Conservation (phyloP, 192 early-diverging fungal species). For the Geranomyces michiganensis region DNA sequence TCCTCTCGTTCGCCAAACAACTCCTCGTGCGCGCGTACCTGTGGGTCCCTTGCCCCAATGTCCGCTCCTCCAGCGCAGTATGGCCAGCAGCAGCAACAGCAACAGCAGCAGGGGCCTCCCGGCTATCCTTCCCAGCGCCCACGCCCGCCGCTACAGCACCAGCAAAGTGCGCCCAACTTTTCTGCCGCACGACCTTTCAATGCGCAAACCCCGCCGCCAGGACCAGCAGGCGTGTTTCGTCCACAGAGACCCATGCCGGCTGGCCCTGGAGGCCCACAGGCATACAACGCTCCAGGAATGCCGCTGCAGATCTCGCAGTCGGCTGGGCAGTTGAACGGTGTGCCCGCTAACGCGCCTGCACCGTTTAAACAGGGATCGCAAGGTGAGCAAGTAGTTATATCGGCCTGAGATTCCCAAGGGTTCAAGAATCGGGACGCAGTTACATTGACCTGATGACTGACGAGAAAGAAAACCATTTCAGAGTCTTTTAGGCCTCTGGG, state of each 20-base stretch:
- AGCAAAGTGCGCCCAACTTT: conserved; percentile 8
- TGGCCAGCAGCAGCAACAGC: too few species aligned
- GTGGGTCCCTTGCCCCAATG: too few species aligned
- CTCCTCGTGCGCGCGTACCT: too few species aligned
- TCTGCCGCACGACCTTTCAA: neutral
- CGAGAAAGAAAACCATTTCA: neutral
- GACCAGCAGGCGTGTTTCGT: conserved; percentile 28
- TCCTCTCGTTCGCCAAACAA: too few species aligned
- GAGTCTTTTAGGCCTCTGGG: neutral
- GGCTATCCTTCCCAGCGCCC: neutral
- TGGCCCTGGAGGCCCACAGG: conserved; percentile 10
- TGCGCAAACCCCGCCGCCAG: conserved; percentile 14
- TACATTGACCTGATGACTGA: neutral
- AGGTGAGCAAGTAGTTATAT: neutral
- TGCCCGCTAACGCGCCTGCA: neutral
- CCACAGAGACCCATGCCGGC: conserved; percentile 14
- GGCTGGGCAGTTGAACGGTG: neutral
- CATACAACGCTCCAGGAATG: conserved; percentile 1
- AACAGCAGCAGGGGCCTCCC: neutral
- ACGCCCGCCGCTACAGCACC: conserved; percentile 8
- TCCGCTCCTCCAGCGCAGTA: too few species aligned
- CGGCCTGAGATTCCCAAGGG: neutral
- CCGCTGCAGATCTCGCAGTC: neutral
- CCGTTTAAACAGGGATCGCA: conserved; percentile 1
- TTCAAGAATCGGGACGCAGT: neutral